Percentiles rank a stretch among this genome's conserved stretches.
These are phyloP conservation scores for Blastobotrys parvus DNA, from an alignment of 805 yeast species.

Conservation along the genomic window DNA sequence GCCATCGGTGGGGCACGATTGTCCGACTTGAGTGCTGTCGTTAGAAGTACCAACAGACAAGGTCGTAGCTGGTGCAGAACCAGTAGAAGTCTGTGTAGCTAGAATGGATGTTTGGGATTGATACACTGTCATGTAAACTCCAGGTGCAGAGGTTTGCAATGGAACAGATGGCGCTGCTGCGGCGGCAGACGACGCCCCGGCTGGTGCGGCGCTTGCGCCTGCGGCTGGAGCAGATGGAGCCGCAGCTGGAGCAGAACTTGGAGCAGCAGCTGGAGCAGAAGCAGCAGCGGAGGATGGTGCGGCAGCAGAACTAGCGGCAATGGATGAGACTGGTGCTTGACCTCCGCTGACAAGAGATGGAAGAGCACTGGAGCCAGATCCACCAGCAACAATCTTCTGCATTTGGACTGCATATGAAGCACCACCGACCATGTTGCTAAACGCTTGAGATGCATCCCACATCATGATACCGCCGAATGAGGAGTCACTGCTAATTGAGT, in stretches of 20 bases:
- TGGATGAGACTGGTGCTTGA: slow-evolving; percentile 12
- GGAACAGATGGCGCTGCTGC: slow-evolving; percentile 3
- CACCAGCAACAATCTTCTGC: slow-evolving; percentile 34
- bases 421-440: slow-evolving; percentile 41
- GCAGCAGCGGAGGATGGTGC: slow-evolving; percentile 9
- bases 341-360: background rate
- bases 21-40: slow-evolving; percentile 7
- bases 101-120: too few species aligned
- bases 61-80: background rate
- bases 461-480: slow-evolving; percentile 66
- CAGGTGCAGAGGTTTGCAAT: background rate
- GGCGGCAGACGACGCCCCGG: slow-evolving; percentile 11
- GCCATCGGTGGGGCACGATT: slow-evolving; percentile 32
- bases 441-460: slow-evolving; percentile 74
- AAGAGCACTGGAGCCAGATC: slow-evolving; percentile 9
- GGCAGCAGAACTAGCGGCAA: slow-evolving; percentile 13
- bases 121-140: background rate
- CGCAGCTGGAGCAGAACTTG: slow-evolving; percentile 13
- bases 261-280: slow-evolving; percentile 16
- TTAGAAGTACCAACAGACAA: background rate
- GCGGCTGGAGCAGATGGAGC: slow-evolving; percentile 15
- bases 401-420: slow-evolving; percentile 35
- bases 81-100: background rate
- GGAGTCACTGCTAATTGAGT: slow-evolving; percentile 15
- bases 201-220: slow-evolving; percentile 12